Conservation (phyloP, 1,284 basidiomycete species). For the Dichomitus squalens region DNA sequence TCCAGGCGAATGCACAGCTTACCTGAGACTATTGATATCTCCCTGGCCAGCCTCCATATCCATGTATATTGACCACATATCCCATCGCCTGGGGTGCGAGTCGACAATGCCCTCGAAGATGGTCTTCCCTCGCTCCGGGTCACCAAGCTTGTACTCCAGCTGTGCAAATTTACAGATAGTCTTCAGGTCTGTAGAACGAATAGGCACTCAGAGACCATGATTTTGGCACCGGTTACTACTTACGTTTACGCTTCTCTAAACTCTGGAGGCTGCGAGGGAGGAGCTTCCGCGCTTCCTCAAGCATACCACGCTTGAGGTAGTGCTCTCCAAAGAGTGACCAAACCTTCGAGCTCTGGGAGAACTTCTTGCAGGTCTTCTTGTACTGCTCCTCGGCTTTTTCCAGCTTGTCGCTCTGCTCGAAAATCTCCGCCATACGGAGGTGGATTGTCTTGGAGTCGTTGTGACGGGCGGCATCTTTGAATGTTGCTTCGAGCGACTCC, state of each 20-base stretch:
- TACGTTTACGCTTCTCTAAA: constrained; percentile 94
- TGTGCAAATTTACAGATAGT: constrained; percentile 95
- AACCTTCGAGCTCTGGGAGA: constrained; percentile 86
- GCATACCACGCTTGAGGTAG: constrained; percentile 70
- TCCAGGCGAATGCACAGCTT: constrained; percentile 22
- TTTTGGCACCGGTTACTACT: constrained; percentile 33
- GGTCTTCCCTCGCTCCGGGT: constrained; percentile 92
- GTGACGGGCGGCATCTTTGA: constrained; percentile 88
- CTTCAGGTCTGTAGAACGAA: constrained; percentile 73
- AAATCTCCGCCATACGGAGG: constrained; percentile 82
- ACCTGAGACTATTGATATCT: constrained; percentile 80
- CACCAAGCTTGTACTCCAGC: constrained; percentile 93
- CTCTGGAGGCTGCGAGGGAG: constrained; percentile 91
- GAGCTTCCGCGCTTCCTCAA: constrained; percentile 84
- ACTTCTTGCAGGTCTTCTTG: constrained; percentile 89
- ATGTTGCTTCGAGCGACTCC: constrained; percentile 74
- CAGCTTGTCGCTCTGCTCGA: constrained; percentile 81
- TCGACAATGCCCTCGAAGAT: constrained; percentile 97
- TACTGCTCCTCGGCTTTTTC: constrained; percentile 90
- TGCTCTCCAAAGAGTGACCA: constrained; percentile 91
- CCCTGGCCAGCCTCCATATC: constrained; percentile 88
- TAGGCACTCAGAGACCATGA: background rate
- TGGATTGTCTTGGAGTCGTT: constrained; percentile 94
- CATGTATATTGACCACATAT: constrained; percentile 96
- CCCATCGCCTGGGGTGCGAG: constrained; percentile 91